These are phyloP conservation scores for Leucoagaricus sp. DNA, from an alignment of 1,284 basidiomycete species.

Conservation along the genomic window DNA sequence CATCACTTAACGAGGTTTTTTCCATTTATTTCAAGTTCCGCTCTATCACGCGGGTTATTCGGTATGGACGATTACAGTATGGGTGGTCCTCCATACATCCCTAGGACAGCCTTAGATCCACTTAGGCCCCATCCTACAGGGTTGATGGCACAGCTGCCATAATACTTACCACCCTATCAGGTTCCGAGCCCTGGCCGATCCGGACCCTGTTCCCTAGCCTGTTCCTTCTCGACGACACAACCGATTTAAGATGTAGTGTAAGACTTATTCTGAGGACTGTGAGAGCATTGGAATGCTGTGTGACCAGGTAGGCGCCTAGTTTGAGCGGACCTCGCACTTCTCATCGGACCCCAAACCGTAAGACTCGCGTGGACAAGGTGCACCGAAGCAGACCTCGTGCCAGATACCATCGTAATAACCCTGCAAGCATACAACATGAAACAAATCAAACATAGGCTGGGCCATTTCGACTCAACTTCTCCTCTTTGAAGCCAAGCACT, in stretches of 20 bases:
- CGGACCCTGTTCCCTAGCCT: not conserved
- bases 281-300: not conserved
- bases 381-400: not conserved
- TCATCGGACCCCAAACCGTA: not conserved
- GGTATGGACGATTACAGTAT: constrained; percentile 5
- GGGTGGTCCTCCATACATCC: not conserved
- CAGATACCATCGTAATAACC: constrained; percentile 2
- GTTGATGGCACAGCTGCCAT: not conserved
- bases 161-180: too few relatives aligned
- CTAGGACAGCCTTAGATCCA: too few relatives aligned
- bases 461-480: not conserved
- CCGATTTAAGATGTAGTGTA: not conserved
- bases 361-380: not conserved
- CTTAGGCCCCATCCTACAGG: not conserved
- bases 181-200: too few relatives aligned
- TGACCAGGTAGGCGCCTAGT: not conserved
- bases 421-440: constrained; percentile 1
- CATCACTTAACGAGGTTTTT: too few relatives aligned
- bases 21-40: too few relatives aligned
- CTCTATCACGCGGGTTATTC: too few relatives aligned
- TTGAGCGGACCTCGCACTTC: not conserved
- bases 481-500: not conserved
- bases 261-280: not conserved
- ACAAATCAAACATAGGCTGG: not conserved
- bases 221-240: not conserved